These are phyloP conservation scores for Phaeosphaeriaceae sp. DNA, from an alignment of 2,329 filamentous ascomycete genomes.

Conservation along the genomic window DNA sequence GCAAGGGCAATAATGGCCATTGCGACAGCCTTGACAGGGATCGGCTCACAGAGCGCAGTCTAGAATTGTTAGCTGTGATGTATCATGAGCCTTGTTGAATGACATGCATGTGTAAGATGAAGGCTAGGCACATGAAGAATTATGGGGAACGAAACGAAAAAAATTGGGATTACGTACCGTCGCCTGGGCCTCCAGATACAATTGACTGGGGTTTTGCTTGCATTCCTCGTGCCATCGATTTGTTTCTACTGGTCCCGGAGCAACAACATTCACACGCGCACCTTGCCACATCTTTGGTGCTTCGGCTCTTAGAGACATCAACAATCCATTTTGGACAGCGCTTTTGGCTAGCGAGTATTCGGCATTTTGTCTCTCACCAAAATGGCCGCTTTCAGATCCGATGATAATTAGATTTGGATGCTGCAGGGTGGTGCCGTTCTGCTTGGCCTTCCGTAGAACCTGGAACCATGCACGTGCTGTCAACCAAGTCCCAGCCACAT, in stretches of 20 bases:
- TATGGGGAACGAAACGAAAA: background rate
- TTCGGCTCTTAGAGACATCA: conserved; percentile 52
- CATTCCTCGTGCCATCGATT: conserved; percentile 52
- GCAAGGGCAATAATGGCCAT: conserved; percentile 55
- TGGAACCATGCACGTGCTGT: conserved; percentile 52
- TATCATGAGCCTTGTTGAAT: background rate
- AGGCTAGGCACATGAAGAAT: background rate
- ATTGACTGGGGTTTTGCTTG: conserved; percentile 46
- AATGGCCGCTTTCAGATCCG: conserved; percentile 54
- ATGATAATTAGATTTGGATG: conserved; percentile 54
- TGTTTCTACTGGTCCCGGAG: conserved; percentile 56
- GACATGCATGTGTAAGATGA: background rate
- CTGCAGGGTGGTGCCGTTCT: conserved; percentile 13
- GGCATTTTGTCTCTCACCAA: conserved; percentile 52
- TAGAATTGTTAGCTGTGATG: conserved; percentile 13
- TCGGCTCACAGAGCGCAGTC: conserved; percentile 48
- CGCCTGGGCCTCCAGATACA: conserved; percentile 52
- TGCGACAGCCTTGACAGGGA: conserved; percentile 51
- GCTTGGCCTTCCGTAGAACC: conserved; percentile 43
- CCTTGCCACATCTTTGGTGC: conserved; percentile 45
- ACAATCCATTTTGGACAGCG: conserved; percentile 54
- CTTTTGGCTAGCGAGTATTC: conserved; percentile 56
- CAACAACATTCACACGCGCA: conserved; percentile 56
- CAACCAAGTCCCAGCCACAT: conserved; percentile 48
- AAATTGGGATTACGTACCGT: conserved; percentile 35